These are phyloP conservation scores for Stephania yunnanensis DNA, from an alignment of 164 flowering plant species.

Conservation along the genomic window DNA sequence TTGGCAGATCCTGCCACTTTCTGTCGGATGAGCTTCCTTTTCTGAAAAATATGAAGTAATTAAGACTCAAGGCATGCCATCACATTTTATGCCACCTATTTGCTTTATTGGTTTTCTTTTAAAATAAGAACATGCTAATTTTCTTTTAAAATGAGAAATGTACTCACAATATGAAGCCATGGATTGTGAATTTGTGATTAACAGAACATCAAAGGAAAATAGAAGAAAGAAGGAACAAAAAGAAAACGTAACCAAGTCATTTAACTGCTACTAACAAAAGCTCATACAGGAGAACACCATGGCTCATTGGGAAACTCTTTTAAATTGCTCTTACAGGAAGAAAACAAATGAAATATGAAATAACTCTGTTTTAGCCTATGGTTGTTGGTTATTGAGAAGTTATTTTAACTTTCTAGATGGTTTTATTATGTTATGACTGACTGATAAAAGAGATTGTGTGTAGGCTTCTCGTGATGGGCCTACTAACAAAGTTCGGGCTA, in stretches of 20 bases:
- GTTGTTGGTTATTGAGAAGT: neutral
- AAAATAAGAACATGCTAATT: too few relatives aligned
- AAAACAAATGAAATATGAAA: too few relatives aligned
- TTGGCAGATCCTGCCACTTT: too few relatives aligned
- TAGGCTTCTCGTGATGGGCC: constrained; percentile 98
- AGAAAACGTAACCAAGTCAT: neutral
- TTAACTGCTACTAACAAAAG: neutral
- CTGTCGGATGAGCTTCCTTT: too few relatives aligned
- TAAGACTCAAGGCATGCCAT: too few relatives aligned
- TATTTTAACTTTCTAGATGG: constrained; percentile 3
- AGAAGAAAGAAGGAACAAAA: neutral
- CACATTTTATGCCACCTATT: too few relatives aligned
- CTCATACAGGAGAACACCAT: neutral
- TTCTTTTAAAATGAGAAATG: too few relatives aligned
- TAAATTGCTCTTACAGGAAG: neutral
- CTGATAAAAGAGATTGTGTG: neutral
- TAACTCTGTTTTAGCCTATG: neutral
- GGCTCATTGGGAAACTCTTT: neutral
- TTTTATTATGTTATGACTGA: constrained; percentile 6
- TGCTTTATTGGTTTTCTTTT: too few relatives aligned
- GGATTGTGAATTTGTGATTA: too few relatives aligned
- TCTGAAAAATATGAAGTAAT: too few relatives aligned
- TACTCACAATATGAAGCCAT: too few relatives aligned
- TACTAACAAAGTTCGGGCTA: constrained; percentile 89
- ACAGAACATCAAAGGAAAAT: neutral